A percentile compares a stretch with the other conserved stretches of the same genome.
These are phyloP conservation scores for Coriaria nepalensis DNA, from an alignment of 306 rosid species.

Conservation along the genomic window DNA sequence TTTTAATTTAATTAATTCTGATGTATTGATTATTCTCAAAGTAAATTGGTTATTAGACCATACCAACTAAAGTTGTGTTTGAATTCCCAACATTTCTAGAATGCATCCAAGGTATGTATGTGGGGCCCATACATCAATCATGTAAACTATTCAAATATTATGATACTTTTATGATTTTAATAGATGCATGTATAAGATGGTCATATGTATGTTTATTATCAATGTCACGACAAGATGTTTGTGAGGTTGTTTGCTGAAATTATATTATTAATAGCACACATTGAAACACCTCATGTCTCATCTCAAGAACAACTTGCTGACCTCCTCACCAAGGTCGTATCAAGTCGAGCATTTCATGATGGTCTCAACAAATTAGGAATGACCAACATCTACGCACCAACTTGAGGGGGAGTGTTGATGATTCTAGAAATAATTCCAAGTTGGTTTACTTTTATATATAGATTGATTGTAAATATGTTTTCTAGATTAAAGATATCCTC, in stretches of 20 bases:
- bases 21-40: not conserved
- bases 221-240: not conserved
- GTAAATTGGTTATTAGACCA: not conserved
- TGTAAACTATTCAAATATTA: not conserved
- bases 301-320: too few species aligned
- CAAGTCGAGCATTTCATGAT: not conserved
- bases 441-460: not conserved
- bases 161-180: not conserved
- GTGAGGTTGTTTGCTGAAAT: not conserved
- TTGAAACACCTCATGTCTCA: too few species aligned
- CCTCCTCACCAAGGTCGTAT: not conserved
- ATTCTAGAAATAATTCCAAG: not conserved
- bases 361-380: conserved; percentile 1
- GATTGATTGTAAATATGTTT: conserved; percentile 1
- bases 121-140: not conserved
- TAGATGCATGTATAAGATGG: not conserved
- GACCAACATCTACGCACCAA: not conserved
- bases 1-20: conserved; percentile 1
- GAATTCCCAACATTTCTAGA: conserved; percentile 1
- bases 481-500: not conserved
- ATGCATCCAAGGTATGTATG: not conserved
- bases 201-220: not conserved
- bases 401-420: too few species aligned
- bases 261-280: not conserved
- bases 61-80: not conserved